Base-by-base conservation (phyloP, 83 land plant species). In the Thuja plicata region DNA sequence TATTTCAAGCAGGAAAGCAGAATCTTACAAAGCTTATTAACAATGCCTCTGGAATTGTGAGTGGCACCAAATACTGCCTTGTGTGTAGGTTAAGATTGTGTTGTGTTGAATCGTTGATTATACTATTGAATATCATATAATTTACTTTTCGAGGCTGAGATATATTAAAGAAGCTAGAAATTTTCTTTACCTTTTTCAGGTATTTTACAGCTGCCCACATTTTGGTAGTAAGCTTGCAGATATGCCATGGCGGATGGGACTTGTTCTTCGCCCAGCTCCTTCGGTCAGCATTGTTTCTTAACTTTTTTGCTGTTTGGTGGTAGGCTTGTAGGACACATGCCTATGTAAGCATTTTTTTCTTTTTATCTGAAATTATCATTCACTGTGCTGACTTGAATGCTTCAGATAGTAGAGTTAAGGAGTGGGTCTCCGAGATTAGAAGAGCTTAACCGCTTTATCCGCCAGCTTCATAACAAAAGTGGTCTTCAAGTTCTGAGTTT, bases 181-280 rank as follows among this genome's bases (percentile, higher is more conserved):
- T 30, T 41, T 77, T 21, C 34, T 76, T 77, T 73, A 1, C 37
- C 62, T 76, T 86, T 86, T 90, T 88, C 93, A 98, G 99, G 96
- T 96, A 12, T 98, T 98, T 87, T 98, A 98, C 87, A 98, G 99
- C 90, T 97, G 99, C 89, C 99, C 99, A 48, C 99, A 98, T 94
- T 98, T 97, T 95, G 99, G 99, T 30, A 98, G 99, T 93, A 98
- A 94, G 92, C 98, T 98, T 81, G 99, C 99, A 76, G 99, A 98
- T 88, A 93, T 98, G 96, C 99, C 99, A 74, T 98, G 99, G 99
- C 93, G 99, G 24, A 95, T 98, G 95, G 99, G 99, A 79, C 91
- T 93, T 90, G 97, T 98, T 52, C 88, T 98, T 73, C 99, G 99
- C 38, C 99, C 99, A 60, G 99, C 99, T 3, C 99, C 99, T 46